Base-by-base conservation (phyloP, 164 flowering plant species). In the Vitis amurensis region DNA sequence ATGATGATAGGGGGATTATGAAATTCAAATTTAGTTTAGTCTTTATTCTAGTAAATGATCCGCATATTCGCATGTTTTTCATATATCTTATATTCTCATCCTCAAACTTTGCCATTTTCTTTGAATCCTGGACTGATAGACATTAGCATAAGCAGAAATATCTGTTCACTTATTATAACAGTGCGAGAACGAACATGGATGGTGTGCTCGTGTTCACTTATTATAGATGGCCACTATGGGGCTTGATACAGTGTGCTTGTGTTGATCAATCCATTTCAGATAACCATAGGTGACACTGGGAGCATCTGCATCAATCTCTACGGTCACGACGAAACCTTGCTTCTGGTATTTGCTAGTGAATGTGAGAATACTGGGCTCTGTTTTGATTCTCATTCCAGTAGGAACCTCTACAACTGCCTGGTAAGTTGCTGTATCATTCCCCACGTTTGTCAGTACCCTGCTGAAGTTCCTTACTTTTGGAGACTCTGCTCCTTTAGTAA, bases 371-470 rank as follows among this genome's bases (percentile, higher is more conserved):
- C 55, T 63, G 2, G 80, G 84, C 59, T 74, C 72, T 16, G 63
- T 61, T 52, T 9, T 59, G 55, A 73, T 61, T 59, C 17, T 64
- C 77, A 76, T 70, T 31, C 72, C 79, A 1, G 23, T 29, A 10
- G 80, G 73, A 61, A 59, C 50, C 69, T 61, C 61, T 16, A 71
- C 5, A 19, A 47, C 27, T 19, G 79, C 84, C 8, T 53, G 69
- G 30, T 74, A 77, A 47, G 64, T 16, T 8, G 73, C 30, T 10
- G 61, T 31, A 1, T 69, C 67, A 60, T 44, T 57, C 17, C 80
- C 76, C 5, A 76, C 73, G 37, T 82, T 79, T 12, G 80, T 79
- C 49, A 74, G 71, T 29, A 68, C 68, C 71, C 83, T 66, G 51
- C 53, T 75, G 68, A 77, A 77, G 37, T 50, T 77, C 59, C 71